Evolutionary conservation across 1,284 basidiomycete genomes (phyloP), one percentile per base, ranked within the genome.

Genomic region (Athelia psychrophila): DNA sequence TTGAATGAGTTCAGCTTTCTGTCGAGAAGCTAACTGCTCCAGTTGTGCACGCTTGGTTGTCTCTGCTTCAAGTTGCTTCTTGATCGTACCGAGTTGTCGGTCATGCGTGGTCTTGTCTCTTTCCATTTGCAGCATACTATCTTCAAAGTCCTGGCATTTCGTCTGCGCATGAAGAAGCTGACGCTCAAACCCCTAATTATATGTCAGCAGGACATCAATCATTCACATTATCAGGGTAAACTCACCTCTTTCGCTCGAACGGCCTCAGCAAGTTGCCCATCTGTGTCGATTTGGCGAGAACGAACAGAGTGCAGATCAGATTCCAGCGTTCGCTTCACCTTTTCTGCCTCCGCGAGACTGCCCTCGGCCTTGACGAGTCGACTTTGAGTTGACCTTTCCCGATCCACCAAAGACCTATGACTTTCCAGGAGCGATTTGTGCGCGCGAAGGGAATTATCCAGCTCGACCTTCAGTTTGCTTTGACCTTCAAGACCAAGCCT

Each of bases 141-240:
- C 95, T 67, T 98, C 95, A 51, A 94, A 88, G 54, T 90, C 87
- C 53, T 89, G 84, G 56, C 88, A 88, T 62, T 91, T 91, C 32
- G 80, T 75, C 60, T 91, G 86, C 5, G 91, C 83, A 15, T 81
- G 73, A 0, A 78, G 68, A 22, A 97, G 71, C 63, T 93, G 88
- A 49, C 87, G 84, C 59, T 96, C 92, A 45, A 93, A 73, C 33
- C 71, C 76, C 87, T 94, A 61, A 9, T n/a, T n/a, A n/a, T n/a
- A n/a, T n/a, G n/a, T n/a, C n/a, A n/a, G n/a, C n/a, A n/a, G n/a
- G 42, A 45, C 22, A 38, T 40, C 16, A 40, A 51, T 52, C n/a
- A n/a, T n/a, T n/a, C n/a, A n/a, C n/a, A n/a, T n/a, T 24, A 32
- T 49, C 48, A 27, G 8, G 32, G 44, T 22, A 9, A 19, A 69